Percentiles rank a stretch among this genome's conserved stretches.
Conservation (phyloP, 2,329 filamentous ascomycete species). For the Aspergillus sergii region DNA sequence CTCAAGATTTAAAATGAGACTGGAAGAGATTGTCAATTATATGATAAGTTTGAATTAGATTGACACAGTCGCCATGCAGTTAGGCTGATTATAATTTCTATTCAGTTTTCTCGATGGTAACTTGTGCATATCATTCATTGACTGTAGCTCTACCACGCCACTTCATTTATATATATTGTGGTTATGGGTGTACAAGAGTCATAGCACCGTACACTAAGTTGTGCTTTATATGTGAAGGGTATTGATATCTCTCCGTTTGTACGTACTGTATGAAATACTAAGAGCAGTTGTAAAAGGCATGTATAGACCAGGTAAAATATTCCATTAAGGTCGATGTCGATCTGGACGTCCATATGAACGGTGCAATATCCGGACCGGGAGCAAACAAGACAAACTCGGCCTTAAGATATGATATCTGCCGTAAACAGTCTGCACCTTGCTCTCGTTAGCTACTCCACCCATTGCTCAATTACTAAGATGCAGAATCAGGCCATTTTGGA, state of each 20-base stretch:
- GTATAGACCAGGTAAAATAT: neutral
- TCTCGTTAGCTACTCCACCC: constrained; percentile 6
- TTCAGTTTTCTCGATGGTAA: neutral
- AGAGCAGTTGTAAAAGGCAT: neutral
- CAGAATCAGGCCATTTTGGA: constrained; percentile 38
- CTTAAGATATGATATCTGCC: constrained; percentile 17
- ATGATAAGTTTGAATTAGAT: neutral
- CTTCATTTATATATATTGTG: neutral
- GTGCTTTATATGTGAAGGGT: neutral
- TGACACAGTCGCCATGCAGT: neutral
- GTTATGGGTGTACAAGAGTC: neutral
- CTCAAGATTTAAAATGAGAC: neutral
- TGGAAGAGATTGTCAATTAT: neutral
- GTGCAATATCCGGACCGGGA: neutral
- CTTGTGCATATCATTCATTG: neutral
- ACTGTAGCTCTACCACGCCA: neutral
- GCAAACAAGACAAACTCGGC: constrained; percentile 28
- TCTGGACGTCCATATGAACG: neutral
- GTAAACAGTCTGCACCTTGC: constrained; percentile 20
- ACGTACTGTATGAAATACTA: neutral
- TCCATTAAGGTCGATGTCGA: neutral
- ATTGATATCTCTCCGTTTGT: neutral
- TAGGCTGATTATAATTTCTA: neutral
- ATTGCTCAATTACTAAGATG: constrained; percentile 8
- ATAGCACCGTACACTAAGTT: neutral